phyloP scores from a whole-genome alignment of 2,329 filamentous ascomycete genomes.

The Xylariaceae sp. region DNA sequence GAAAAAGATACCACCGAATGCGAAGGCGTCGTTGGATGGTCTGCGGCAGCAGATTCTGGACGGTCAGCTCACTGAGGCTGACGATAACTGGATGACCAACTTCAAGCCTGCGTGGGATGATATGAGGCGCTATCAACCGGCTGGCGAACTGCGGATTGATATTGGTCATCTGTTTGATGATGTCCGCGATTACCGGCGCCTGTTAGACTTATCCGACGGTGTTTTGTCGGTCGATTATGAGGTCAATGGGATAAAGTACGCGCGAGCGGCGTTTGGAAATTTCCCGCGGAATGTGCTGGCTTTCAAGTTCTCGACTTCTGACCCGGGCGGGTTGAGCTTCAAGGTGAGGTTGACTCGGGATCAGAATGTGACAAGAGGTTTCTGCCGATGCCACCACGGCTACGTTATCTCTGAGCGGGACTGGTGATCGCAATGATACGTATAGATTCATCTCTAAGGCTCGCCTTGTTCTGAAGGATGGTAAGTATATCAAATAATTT shows the following conservation, averaged over 20 bases:
- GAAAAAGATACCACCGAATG: background rate
- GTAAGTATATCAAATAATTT: too few relatives aligned
- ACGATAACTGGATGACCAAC: constrained; percentile 5
- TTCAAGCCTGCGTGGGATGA: constrained; percentile 4
- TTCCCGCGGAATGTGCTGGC: background rate
- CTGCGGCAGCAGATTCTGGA: constrained; percentile 6
- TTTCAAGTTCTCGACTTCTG: background rate
- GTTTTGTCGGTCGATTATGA: background rate
- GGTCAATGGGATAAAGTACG: background rate
- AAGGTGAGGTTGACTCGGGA: constrained; percentile 3
- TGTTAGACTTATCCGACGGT: background rate
- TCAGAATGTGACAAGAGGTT: constrained; percentile 1
- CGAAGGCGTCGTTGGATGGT: background rate
- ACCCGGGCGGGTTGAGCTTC: background rate
- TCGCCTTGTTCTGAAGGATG: background rate
- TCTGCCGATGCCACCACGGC: background rate
- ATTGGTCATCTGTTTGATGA: background rate
- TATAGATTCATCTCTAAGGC: background rate
- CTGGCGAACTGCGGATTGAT: constrained; percentile 3
- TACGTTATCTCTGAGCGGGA: background rate
- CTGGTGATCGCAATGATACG: background rate
- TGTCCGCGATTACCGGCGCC: background rate
- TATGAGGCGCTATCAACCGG: constrained; percentile 8
- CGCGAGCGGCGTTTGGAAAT: background rate
- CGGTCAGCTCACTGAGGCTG: constrained; percentile 6